Conservation (phyloP, 2,329 filamentous ascomycete species). For the Zymoseptoria passerinii region DNA sequence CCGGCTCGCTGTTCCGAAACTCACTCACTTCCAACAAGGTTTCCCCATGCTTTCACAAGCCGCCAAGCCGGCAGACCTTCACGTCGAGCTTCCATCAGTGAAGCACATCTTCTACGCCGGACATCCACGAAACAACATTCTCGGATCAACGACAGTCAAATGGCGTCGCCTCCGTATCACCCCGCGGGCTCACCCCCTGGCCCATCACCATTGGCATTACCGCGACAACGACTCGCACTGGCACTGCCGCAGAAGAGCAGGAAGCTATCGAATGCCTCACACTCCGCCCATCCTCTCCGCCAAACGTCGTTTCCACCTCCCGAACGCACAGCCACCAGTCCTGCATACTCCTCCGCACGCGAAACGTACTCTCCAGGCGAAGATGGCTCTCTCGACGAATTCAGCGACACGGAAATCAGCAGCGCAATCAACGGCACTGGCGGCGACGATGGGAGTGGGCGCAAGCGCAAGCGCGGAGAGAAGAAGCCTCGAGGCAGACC, state of each 20-base stretch:
- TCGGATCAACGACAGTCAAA: constrained; percentile 2
- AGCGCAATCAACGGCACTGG: constrained; percentile 32
- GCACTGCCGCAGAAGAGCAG: constrained; percentile 52
- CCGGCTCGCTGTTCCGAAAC: not conserved
- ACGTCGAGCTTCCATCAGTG: not conserved
- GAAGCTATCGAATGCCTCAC: constrained; percentile 56
- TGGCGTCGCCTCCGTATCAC: constrained; percentile 18
- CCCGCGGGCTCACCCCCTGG: constrained; percentile 19
- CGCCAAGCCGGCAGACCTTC: not conserved
- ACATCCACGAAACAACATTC: not conserved
- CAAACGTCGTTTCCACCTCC: constrained; percentile 70
- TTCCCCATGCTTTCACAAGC: not conserved
- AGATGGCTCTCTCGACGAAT: constrained; percentile 24
- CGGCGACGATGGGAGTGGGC: constrained; percentile 27
- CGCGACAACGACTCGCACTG: constrained; percentile 56
- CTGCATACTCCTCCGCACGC: constrained; percentile 11
- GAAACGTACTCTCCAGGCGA: constrained; percentile 23
- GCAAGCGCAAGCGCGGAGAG: constrained; percentile 26
- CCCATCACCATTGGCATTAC: constrained; percentile 17
- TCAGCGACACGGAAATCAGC: constrained; percentile 30
- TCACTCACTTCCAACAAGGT: not conserved
- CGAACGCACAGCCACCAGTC: constrained; percentile 39
- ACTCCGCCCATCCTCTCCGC: constrained; percentile 59
- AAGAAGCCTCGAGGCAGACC: constrained; percentile 20
- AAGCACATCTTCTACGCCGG: not conserved